Conservation (phyloP, 2,329 filamentous ascomycete genomes). For the Talaromyces islandicus region DNA sequence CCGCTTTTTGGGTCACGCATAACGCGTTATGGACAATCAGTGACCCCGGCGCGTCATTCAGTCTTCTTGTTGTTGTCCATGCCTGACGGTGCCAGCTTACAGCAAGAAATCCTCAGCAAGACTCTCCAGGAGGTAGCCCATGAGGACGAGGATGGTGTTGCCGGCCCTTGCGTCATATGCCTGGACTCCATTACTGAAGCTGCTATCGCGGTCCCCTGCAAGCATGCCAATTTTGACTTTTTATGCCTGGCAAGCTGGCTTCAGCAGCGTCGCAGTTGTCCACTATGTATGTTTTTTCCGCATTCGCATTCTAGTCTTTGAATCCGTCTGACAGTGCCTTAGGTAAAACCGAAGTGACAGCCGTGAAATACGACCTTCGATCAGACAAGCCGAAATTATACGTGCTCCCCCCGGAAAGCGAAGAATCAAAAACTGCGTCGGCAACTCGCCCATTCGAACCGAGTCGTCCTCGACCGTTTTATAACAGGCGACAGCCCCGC, state of each 20-base stretch:
- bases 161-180: constrained; percentile 75
- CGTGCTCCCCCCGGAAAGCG: constrained; percentile 36
- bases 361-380: constrained; percentile 62
- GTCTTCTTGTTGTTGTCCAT: constrained; percentile 17
- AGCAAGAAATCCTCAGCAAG: constrained; percentile 38
- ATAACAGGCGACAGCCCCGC: constrained; percentile 6
- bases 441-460: background rate
- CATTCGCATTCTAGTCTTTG: background rate
- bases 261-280: constrained; percentile 64
- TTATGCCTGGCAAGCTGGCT: constrained; percentile 79
- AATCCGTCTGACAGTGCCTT: background rate
- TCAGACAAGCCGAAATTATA: constrained; percentile 55
- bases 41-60: background rate
- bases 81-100: constrained; percentile 36
- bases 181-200: constrained; percentile 68
- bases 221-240: constrained; percentile 78
- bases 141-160: constrained; percentile 25
- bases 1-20: background rate
- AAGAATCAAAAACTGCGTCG: constrained; percentile 11
- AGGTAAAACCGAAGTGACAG: constrained; percentile 49
- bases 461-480: background rate
- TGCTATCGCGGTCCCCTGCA: constrained; percentile 69
- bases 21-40: constrained; percentile 2
- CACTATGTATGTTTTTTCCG: constrained; percentile 58
- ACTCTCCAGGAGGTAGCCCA: constrained; percentile 40